Conservation (phyloP, 208 protist genomes). For the Wallacemonas sp. region DNA sequence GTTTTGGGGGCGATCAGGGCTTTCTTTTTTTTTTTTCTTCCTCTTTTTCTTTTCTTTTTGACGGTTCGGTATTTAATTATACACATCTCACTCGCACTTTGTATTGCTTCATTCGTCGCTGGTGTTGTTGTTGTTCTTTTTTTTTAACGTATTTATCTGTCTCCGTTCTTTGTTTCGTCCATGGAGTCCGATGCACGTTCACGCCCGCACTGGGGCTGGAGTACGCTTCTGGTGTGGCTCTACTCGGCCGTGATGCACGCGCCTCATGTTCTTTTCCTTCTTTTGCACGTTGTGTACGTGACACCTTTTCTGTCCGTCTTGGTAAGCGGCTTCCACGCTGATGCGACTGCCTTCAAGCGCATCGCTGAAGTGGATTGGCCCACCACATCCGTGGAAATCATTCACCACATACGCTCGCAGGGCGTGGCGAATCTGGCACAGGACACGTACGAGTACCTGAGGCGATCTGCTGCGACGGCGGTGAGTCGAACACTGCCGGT, state of each 20-base stretch:
- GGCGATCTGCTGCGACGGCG: background rate
- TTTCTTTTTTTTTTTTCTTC: slow-evolving; percentile 12
- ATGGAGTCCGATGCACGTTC: background rate
- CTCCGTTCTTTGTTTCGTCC: slow-evolving; percentile 2
- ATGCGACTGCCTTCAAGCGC: background rate
- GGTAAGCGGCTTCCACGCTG: background rate
- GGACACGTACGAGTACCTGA: background rate
- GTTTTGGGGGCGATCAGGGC: background rate
- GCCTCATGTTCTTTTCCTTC: slow-evolving; percentile 9
- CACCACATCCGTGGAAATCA: background rate
- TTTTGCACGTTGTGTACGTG: slow-evolving; percentile 9
- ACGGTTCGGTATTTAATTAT: too few relatives aligned
- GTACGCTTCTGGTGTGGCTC: background rate
- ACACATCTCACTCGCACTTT: too few relatives aligned
- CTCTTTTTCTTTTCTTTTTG: slow-evolving; percentile 11
- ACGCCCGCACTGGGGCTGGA: background rate
- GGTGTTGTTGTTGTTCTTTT: slow-evolving; percentile 8
- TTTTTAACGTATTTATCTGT: slow-evolving; percentile 9
- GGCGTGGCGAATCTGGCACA: background rate
- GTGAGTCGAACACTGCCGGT: slow-evolving; percentile 1
- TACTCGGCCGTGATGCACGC: slow-evolving; percentile 6
- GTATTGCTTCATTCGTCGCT: too few relatives aligned
- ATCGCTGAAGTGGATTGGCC: slow-evolving; percentile 6
- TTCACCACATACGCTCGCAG: background rate
- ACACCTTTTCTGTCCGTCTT: slow-evolving; percentile 2